Base-by-base conservation (phyloP, 805 yeast species). In the Yarrowia alimentaria region DNA sequence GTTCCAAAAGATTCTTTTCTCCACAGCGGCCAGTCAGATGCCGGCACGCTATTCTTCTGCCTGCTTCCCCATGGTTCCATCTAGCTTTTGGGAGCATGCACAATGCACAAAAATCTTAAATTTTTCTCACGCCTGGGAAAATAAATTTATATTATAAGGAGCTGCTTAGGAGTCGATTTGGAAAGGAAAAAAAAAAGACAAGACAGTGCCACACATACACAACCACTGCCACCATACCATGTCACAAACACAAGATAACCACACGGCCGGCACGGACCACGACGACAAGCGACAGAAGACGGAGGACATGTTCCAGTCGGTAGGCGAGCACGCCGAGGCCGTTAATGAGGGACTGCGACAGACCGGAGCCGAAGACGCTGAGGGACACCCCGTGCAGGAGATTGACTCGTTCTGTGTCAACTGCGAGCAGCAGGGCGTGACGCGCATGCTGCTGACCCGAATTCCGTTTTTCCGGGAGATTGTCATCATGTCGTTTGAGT, bases 331-430 rank as follows among this genome's bases (percentile, higher is more conserved):
- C 10, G 50, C 28, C 24, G 30, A 30, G 12, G 37, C 30, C 14
- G 50, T 29, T 21, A 11, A 25, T 17, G 37, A 53, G 14, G 55
- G 55, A 19, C 73, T 84, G 35, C 73, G 72, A 52, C 68, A 75
- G 28, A 85, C 94, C 0, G 95, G 93, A 17, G 91, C 90, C 18
- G 70, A 70, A 4, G 96, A 88, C 64, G 83, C 84, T 8, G 82
- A 81, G 65, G 96, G 96, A 4, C 93, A 88, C 59, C 95, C 96
- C 1, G 95, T 93, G 14, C 97, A 90, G 65, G 98, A 93, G 66
- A 79, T 93, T 56, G 91, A 91, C 64, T 88, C 97, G 7, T 70
- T 93, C 30, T 93, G 99, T 72, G 90, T 93, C 96, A 87, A 86
- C 72, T 93, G 99, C 68, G 85, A 82, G 56, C 72, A 91, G 58